These are phyloP conservation scores for Coleophoma cylindrospora DNA, from an alignment of 2,329 filamentous ascomycete genomes.

Conservation along the genomic window DNA sequence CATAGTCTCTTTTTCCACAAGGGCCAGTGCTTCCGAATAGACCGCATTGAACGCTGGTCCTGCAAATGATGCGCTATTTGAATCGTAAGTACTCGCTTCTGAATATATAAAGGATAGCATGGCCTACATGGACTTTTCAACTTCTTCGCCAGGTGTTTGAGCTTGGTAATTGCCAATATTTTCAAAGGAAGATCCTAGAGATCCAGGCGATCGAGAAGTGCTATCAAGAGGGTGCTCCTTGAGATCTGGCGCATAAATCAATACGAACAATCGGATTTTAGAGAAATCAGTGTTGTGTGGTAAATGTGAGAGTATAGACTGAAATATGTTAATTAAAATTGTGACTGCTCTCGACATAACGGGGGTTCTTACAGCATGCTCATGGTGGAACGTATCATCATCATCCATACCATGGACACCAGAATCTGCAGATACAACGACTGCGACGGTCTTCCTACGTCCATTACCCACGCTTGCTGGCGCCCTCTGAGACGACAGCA, in stretches of 20 bases:
- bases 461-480: conserved; percentile 12
- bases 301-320: conserved; percentile 87
- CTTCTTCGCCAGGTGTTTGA: conserved; percentile 60
- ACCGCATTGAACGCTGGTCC: conserved; percentile 70
- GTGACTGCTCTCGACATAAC: conserved; percentile 1
- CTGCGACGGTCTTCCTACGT: conserved; percentile 71
- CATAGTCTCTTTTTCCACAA: conserved; percentile 82
- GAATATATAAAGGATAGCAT: conserved; percentile 4
- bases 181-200: conserved; percentile 75
- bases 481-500: conserved; percentile 21
- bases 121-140: conserved; percentile 51
- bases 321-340: conserved; percentile 7
- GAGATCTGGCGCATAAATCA: conserved; percentile 82
- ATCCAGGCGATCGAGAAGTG: conserved; percentile 56
- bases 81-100: conserved; percentile 23
- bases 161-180: conserved; percentile 75
- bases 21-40: conserved; percentile 69
- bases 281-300: conserved; percentile 71
- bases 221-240: conserved; percentile 58
- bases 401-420: conserved; percentile 53
- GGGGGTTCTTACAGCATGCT: conserved; percentile 69
- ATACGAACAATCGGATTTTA: conserved; percentile 72
- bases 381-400: conserved; percentile 57
- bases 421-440: conserved; percentile 80
- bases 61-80: conserved; percentile 37